Evolutionary conservation across 345 rosid species (phyloP), one percentile per base, ranked within the genome.

Genomic region (Citrus reticulata): DNA sequence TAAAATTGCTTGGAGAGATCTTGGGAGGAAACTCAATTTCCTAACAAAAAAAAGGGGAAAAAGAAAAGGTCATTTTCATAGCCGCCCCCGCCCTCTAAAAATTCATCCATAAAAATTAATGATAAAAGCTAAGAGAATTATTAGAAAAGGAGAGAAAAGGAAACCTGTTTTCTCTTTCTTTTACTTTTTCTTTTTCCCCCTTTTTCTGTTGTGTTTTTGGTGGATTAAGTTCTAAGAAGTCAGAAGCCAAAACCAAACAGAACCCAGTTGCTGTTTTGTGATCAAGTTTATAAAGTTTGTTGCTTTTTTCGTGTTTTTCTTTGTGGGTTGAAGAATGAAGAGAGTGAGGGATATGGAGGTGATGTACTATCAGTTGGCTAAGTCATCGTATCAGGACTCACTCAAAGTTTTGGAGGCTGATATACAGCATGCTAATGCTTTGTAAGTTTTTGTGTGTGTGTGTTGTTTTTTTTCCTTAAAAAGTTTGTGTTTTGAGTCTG

Each of bases 341-440:
- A 63, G 78, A 76, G 55, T 55, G 42, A 62, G 76, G 30, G 85
- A 70, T 77, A 80, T 78, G 83, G 88, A 74, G 79, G 70, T 86
- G 85, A 76, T 91, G 90, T 83, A 85, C 68, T 90, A 85, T 78
- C 89, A 90, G 83, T 78, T 88, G 85, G 83, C 86, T 58, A 87
- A 85, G 86, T 84, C 90, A 62, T 90, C 91, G 57, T 89, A 88
- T 83, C 89, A 86, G 85, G 99, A 95, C 74, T 91, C 94, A 27
- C 85, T 95, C 77, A 91, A 93, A 75, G 88, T 85, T 73, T 73
- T 95, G 35, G 98, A 95, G 85, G 93, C 95, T 79, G 98, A 95
- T 80, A 88, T 95, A 7, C 94, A 92, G 40, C 93, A 89, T 84
- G 98, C 98, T 24, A 95, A 95, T 88, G 85, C 90, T 78, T 82